Percentiles rank a stretch among this genome's conserved stretches.
Evolutionary conservation across 257 asterid genomes (phyloP).

Genomic region (Anisodus acutangulus): DNA sequence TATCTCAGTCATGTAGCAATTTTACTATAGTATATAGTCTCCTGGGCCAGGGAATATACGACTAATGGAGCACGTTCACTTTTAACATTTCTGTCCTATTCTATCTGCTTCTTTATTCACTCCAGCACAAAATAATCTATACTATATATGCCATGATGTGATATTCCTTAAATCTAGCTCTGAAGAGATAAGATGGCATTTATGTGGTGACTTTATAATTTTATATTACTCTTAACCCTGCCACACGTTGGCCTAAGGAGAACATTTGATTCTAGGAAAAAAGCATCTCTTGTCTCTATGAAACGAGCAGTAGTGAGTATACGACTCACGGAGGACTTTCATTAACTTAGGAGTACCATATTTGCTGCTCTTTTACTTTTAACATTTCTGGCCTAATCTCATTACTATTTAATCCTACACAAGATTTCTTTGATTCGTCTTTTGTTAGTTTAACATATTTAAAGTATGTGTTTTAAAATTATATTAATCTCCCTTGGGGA

Average conservation of each 20-base stretch:
- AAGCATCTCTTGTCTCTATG: neutral
- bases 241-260: neutral
- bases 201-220: neutral
- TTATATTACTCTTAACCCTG: neutral
- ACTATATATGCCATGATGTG: neutral
- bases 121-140: neutral
- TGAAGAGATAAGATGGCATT: neutral
- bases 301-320: neutral
- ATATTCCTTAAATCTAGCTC: neutral
- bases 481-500: no score
- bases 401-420: neutral
- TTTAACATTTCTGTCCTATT: no score
- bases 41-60: neutral
- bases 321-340: neutral
- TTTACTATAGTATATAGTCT: neutral
- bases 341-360: neutral
- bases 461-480: neutral
- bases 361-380: neutral
- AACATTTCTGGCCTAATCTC: neutral
- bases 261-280: neutral
- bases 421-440: neutral
- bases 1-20: neutral
- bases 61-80: no score
- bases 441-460: neutral
- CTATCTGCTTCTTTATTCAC: neutral